Conservation (phyloP, 1,284 basidiomycete genomes). For the Apiotrichum akiyoshidainum region DNA sequence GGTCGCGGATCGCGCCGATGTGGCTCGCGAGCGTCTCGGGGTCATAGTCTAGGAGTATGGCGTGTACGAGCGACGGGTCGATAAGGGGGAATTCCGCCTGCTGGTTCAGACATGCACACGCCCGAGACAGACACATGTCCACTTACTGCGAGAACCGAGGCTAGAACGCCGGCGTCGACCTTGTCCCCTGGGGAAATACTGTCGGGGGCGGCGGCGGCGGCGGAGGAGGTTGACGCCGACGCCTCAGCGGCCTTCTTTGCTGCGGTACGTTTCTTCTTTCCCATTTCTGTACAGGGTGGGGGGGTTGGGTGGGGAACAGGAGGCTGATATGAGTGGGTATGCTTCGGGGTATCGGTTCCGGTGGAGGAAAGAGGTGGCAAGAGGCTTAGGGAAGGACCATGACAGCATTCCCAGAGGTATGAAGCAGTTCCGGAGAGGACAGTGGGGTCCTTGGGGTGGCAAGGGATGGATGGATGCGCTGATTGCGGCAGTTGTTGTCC, state of each 20-base stretch:
- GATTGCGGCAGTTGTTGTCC: too few relatives aligned
- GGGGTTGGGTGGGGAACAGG: not conserved
- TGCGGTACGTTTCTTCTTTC: conserved; percentile 8
- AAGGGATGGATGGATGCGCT: too few relatives aligned
- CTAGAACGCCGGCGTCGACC: conserved; percentile 26
- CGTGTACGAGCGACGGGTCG: conserved; percentile 41
- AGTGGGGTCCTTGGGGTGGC: too few relatives aligned
- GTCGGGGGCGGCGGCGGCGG: not conserved
- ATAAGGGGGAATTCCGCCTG: conserved; percentile 46
- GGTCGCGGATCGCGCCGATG: conserved; percentile 34
- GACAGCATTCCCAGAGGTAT: too few relatives aligned
- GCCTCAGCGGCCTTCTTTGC: not conserved
- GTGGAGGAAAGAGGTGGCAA: not conserved
- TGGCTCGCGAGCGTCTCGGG: conserved; percentile 24
- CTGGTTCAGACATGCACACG: not conserved
- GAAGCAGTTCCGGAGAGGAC: too few relatives aligned
- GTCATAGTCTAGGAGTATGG: conserved; percentile 43
- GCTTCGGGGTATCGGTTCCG: too few relatives aligned
- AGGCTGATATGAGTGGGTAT: too few relatives aligned
- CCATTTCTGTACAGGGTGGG: not conserved
- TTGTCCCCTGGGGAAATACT: not conserved
- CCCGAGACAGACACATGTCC: too few relatives aligned
- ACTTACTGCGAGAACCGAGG: conserved; percentile 25
- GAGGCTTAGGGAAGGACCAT: not conserved
- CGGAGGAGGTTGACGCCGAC: not conserved